Evolutionary conservation across 371 early-diverging fungal genomes (phyloP).

Genomic region (Rhizomucor miehei): DNA sequence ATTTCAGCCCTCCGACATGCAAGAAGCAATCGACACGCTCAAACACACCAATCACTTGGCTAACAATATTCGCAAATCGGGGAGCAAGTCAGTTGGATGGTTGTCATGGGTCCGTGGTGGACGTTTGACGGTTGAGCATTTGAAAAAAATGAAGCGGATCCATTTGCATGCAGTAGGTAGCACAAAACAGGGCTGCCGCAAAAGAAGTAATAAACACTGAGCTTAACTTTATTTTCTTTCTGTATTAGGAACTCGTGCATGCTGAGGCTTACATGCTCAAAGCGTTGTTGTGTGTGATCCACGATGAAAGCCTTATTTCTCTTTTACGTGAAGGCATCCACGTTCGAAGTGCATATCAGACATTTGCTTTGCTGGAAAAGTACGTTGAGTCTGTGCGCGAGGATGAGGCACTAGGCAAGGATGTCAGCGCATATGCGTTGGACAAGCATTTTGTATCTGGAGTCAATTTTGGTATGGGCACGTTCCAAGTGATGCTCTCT

Average conservation of each 20-base stretch:
- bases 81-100: conserved; percentile 8
- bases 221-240: conserved; percentile 5
- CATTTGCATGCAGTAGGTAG: conserved; percentile 61
- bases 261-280: conserved; percentile 65
- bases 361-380: conserved; percentile 51
- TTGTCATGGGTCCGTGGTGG: conserved; percentile 19
- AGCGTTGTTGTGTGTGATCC: conserved; percentile 57
- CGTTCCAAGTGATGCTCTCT: conserved; percentile 64
- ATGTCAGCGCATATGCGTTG: conserved; percentile 11
- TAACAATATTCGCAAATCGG: conserved; percentile 26
- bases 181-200: neutral
- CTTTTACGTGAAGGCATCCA: conserved; percentile 67
- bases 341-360: conserved; percentile 56
- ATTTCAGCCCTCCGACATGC: conserved; percentile 59
- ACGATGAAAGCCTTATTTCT: conserved; percentile 62
- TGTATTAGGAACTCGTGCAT: conserved; percentile 57
- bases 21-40: conserved; percentile 46
- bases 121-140: conserved; percentile 16
- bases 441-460: conserved; percentile 71
- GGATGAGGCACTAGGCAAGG: conserved; percentile 28
- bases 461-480: conserved; percentile 62
- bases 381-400: conserved; percentile 42
- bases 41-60: conserved; percentile 51
- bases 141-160: conserved; percentile 50
- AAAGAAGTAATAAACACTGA: neutral